Evolutionary conservation across 495 filamentous ascomycete genomes (phyloP), one percentile per base, ranked within the genome.

Genomic region (Xylaria cubensis): DNA sequence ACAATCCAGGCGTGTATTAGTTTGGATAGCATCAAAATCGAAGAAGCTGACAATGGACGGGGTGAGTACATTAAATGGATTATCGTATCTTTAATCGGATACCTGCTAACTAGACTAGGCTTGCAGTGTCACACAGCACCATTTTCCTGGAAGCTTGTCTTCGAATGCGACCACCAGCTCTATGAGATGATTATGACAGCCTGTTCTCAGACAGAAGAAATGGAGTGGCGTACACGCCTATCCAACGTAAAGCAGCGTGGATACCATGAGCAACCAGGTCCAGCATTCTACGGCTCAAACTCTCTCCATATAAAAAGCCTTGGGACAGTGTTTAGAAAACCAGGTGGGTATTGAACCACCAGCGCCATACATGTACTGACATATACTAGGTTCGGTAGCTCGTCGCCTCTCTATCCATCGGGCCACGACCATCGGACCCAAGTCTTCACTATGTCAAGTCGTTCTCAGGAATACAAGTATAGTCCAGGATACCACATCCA

Each of bases 71-170:
- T 24, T 15, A 7, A 41, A 46, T 55, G 21, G 17, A 34, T 70
- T 5, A 36, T 36, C 21, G 50, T 32, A 61, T 70, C 0, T 63
- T 36, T 4, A 58, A 10, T 26, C 63, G 24, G 48, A 62, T n/a
- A 51, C 26, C 32, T 67, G 44, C 63, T 69, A 78, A 68, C 32
- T 19, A 42, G 8, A 19, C 61, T 73, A 97, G 95, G 95, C 2
- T 80, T 97, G 8, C 92, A 92, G 82, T 98, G 94, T 77, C 89
- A 95, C 76, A 93, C 90, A 24, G 94, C 92, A 26, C 89, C 91
- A 15, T 93, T 93, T 78, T 94, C 94, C 2, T 98, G 95, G 95
- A 99, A 98, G 79, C 78, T 98, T n/a, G 84, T 92, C 19, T 98
- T 98, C 74, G 91, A 95, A 74, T 86, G 88, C 53, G 86, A 91